Percentiles rank a stretch among this genome's conserved stretches.
These are phyloP conservation scores for Xylaria venustula DNA, from an alignment of 495 filamentous ascomycete species.

Conservation along the genomic window DNA sequence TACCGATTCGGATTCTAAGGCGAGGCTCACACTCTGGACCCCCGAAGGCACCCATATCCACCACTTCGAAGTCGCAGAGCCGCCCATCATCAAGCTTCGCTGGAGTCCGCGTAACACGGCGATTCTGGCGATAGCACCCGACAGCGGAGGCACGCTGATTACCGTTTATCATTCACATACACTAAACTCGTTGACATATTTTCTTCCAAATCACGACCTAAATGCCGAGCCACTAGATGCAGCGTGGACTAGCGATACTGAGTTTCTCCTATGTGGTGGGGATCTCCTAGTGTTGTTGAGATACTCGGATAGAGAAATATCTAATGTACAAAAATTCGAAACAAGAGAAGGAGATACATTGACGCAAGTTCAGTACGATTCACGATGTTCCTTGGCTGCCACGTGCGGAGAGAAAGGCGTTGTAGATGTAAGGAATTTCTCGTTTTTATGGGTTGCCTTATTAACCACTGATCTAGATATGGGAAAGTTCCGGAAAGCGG, in stretches of 20 bases:
- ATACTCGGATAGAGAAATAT: conserved; percentile 38
- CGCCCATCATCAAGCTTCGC: conserved; percentile 56
- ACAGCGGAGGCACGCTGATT: conserved; percentile 45
- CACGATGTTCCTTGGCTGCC: conserved; percentile 42
- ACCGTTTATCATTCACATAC: conserved; percentile 48
- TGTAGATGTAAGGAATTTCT: conserved; percentile 45
- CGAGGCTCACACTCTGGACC: conserved; percentile 67
- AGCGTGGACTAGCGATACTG: conserved; percentile 57
- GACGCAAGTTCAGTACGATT: conserved; percentile 49
- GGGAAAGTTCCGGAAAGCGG: conserved; percentile 44
- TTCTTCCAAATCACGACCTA: conserved; percentile 41
- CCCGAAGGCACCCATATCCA: conserved; percentile 53
- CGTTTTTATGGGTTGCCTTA: not conserved
- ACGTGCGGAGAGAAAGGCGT: conserved; percentile 50
- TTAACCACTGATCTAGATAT: conserved; percentile 40
- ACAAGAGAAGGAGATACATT: conserved; percentile 43
- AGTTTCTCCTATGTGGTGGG: conserved; percentile 61
- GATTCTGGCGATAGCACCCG: conserved; percentile 56
- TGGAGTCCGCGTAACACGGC: conserved; percentile 58
- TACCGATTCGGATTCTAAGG: conserved; percentile 59
- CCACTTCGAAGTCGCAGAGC: conserved; percentile 44
- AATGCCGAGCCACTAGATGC: conserved; percentile 51
- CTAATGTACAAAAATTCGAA: conserved; percentile 36
- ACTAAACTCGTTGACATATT: conserved; percentile 38
- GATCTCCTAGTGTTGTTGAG: conserved; percentile 44